These are phyloP conservation scores for Acorus calamus DNA, from an alignment of 106 monocot species.

Conservation along the genomic window DNA sequence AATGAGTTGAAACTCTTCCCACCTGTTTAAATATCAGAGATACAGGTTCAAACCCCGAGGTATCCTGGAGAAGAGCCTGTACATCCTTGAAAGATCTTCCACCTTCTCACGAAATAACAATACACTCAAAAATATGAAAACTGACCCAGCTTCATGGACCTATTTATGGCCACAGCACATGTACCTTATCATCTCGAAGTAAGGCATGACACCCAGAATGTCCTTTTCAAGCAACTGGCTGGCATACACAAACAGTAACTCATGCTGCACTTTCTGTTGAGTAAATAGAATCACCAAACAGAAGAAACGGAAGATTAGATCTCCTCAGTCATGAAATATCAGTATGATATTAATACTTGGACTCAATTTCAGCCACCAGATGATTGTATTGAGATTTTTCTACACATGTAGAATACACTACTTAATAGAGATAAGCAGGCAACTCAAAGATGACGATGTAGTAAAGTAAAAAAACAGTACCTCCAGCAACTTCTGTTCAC, in stretches of 20 bases:
- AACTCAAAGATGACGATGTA: neutral
- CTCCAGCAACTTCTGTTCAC: conserved; percentile 29
- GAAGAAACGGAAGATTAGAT: neutral
- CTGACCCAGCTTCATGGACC: neutral
- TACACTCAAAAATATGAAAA: neutral
- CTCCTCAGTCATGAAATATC: neutral
- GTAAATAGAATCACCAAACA: neutral
- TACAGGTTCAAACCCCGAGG: conserved; percentile 25
- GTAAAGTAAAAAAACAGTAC: neutral
- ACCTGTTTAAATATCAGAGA: conserved; percentile 32
- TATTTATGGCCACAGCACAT: neutral
- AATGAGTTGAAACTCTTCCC: neutral
- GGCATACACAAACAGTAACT: too few relatives aligned
- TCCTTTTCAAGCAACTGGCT: too few relatives aligned
- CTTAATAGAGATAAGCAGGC: too few relatives aligned
- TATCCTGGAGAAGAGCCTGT: conserved; percentile 24
- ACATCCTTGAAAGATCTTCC: conserved; percentile 33
- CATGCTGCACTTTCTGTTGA: too few relatives aligned
- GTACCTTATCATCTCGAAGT: too few relatives aligned
- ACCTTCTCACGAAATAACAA: conserved; percentile 5
- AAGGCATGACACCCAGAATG: too few relatives aligned
- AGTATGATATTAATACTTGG: neutral
- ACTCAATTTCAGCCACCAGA: neutral
- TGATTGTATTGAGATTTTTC: too few relatives aligned
- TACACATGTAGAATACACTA: too few relatives aligned